Evolutionary conservation across 768 basidiomycete genomes (phyloP), one percentile per base, ranked within the genome.

Genomic region (Boletus pseudo-olivaceus): DNA sequence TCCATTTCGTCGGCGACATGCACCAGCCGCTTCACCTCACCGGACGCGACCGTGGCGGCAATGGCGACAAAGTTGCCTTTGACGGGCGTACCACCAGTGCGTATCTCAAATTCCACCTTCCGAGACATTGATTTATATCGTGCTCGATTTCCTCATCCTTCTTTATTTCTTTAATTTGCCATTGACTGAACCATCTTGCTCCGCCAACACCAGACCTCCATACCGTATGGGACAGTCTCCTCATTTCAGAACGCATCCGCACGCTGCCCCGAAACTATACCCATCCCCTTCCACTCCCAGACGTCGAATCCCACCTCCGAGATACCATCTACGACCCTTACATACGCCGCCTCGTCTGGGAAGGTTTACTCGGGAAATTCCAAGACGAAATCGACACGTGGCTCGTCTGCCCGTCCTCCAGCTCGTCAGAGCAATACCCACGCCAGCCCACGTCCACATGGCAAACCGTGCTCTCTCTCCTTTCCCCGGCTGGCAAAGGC

Each of bases 11-110:
- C 11, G 94, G 96, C 0, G 96, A 98, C 68, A 77, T 96, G 78
- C 96, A 97, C 63, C 85, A 88, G 80, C 96, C 96, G 5, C 74
- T 99, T 50, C 96, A 99, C 69, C 79, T 99, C 35, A 89, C 89
- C 0, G 91, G 91, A 2, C 77, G 93, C 17, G 84, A 93, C 61
- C 79, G 90, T 30, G 96, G 96, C 5, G 96, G 95, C 1, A 98
- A 98, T 65, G 80, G 81, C 7, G 80, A 78, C 57, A 84, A 84
- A 62, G 90, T 94, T 27, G 63, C 73, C 12, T 97, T 90, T 66
- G 88, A 87, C 54, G 82, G 82, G 1, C 76, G 87, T 29, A 70
- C 76, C 47, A 89, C 84, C 33, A 92, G 90, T 91, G 57, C 59
- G 87, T 72, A 7, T 37, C 15, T 26, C 37, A 2, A 5, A 6